Evolutionary conservation across 1,284 basidiomycete species (phyloP).

Genomic region (Sanghuangporus weigelae): DNA sequence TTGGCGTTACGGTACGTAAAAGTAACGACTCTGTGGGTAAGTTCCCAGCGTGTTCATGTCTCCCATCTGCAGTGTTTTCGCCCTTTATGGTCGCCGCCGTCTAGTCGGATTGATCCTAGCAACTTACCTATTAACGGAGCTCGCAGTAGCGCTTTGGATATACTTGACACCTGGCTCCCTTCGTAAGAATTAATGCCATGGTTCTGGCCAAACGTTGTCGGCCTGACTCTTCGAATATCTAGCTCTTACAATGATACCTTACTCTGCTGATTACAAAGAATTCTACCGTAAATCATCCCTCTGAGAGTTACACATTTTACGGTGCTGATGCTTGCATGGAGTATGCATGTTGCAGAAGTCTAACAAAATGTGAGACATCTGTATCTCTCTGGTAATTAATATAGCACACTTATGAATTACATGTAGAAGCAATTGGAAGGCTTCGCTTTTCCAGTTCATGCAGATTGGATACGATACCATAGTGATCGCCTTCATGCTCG

Average conservation of each 20-base stretch:
- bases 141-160: constrained; percentile 10
- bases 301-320: neutral
- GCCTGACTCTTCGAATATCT: neutral
- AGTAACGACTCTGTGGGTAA: neutral
- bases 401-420: neutral
- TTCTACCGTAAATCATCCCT: constrained; percentile 1
- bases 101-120: neutral
- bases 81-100: neutral
- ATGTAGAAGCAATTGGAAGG: neutral
- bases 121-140: constrained; percentile 6
- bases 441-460: constrained; percentile 9
- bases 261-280: neutral
- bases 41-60: neutral
- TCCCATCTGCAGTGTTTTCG: neutral
- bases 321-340: neutral
- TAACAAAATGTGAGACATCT: neutral
- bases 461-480: constrained; percentile 8
- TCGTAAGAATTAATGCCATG: neutral
- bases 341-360: constrained; percentile 7
- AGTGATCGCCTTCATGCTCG: neutral
- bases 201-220: neutral
- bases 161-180: constrained; percentile 8
- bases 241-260: neutral
- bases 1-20: constrained; percentile 1
- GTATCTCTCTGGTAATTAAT: neutral